Base-by-base conservation (phyloP, 2,329 filamentous ascomycete species). In the Paecilomyces dactylethromorphus region DNA sequence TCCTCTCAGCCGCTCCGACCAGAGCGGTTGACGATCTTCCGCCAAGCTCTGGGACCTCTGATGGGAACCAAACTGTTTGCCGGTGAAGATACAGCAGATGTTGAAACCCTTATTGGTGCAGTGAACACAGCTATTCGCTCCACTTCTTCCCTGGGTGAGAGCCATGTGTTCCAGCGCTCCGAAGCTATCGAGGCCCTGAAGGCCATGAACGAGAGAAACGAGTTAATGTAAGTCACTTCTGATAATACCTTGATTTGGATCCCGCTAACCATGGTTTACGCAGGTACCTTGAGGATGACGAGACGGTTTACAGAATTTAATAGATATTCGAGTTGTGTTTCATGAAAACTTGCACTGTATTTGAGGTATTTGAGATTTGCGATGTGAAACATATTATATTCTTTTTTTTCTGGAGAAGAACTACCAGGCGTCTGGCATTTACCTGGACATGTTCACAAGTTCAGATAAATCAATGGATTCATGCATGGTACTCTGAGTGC, bases 1-100 rank as follows among this genome's bases (percentile, higher is more conserved):
- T 64, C 68, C 54, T 71, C 66, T 26, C 71, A 64, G 66, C 71
- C 68, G 22, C 73, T 78, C 65, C 78, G 69, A 58, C 79, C 83
- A 1, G 80, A 82, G 49, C 84, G 94, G 49, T 77, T 96, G 26
- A 79, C 83, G 5, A 77, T 85, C 1, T 99, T 99, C 86, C 87
- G 91, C 57, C 84, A 85, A 11, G 85, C 89, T 1, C 81, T 99
- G 2, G 94, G 94, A 24, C 89, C 91, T 66, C 81, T 99, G 57
- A 87, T 96, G 68, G 88, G 88, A 67, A 88, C 89, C 0, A 82
- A 85, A 12, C 75, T 99, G n/a, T 99, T 99, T 71, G 85, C 87
- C 32, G 90, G 95, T 61, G 66, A 67, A 3, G 94, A 97, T 68
- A 86, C 87, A 18, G 91, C 92, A 13, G 83, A 88, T 61, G 82